Base-by-base conservation (phyloP, 2,329 filamentous ascomycete genomes). In the Pseudogymnoascus sp. region DNA sequence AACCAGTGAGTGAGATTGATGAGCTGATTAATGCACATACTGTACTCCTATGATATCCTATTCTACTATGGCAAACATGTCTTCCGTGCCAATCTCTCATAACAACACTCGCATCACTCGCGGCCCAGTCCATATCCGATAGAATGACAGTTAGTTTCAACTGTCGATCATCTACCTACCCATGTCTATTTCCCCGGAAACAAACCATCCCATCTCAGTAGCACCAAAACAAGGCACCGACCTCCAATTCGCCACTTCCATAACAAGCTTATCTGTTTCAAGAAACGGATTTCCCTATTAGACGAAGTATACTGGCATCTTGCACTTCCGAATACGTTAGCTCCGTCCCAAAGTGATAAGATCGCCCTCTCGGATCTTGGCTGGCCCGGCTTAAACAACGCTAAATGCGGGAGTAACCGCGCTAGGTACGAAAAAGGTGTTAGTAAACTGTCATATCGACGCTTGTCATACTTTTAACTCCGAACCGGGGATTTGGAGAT, bases 301-400 rank as follows among this genome's bases (percentile, higher is more conserved):
- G 25, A 18, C 16, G 9, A 56, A 34, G 3, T 12, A 5, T 31
- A 7, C n/a, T 34, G 8, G 49, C 25, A 34, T 2, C 9, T 6
- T 34, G n/a, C 7, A 18, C 28, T 18, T 56, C 49, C 49, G 49
- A 12, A 9, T 1, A 12, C n/a, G 25, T 56, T 56, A 56, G 49
- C 49, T 34, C 49, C 3, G 6, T 34, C 25, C 49, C 49, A 56
- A 56, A 34, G 28, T 1, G 28, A 14, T 3, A 34, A 34, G 49
- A 56, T 56, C 49, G n/a, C n/a, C 49, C n/a, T 34, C 49, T 56
- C 49, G 49, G 49, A 56, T 56, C 49, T 56, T 56, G 8, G n/a
- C 9, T 56, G 25, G 28, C 9, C 49, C 49, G 49, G 49, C 49
- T 56, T 14, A 34, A 56, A 34, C 25, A 34, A 2, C 25, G 1